Evolutionary conservation across 805 yeast genomes (phyloP), one percentile per base, ranked within the genome.

Genomic region (Candida suzukii): DNA sequence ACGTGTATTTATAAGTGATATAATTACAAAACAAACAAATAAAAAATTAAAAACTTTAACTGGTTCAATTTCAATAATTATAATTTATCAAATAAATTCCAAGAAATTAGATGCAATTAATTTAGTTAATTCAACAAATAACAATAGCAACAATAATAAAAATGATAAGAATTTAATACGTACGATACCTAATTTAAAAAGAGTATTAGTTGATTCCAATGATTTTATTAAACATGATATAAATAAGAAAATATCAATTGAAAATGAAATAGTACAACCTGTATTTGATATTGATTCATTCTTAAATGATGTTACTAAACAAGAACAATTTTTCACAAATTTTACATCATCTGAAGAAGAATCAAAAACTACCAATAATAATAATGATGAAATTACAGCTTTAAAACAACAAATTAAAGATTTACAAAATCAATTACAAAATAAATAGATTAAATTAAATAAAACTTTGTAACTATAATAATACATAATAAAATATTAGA

Each of bases 21-120:
- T 80, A 6, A 73, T 70, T 14, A 78, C 91, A 1, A 80, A 75
- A 53, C 93, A 84, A 59, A 76, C 79, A 16, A 65, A 76, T 22
- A 79, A 76, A 53, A 71, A 75, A n/a, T 64, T 80, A 46, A 73
- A 67, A 42, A 60, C 53, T 30, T 36, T 58, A 39, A 50, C 53
- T 22, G 62, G 59, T 14, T 40, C 40, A 13, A 35, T 35, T n/a
- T 45, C 3, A 46, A 52, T 25, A 50, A 50, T 17, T 16, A 40
- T 22, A 37, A 40, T 11, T 36, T 47, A n/a, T 45, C 44, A 16
- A 52, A 17, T 35, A 4, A 30, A 35, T 13, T 24, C 37, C 13
- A 21, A 14, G 4, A 33, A 26, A 4, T 11, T 18, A 11, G 29
- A 35, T 8, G 17, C 35, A 3, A 16, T 27, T 10, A 43, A 41